Evolutionary conservation across 1,284 basidiomycete species (phyloP).

Genomic region (Malassezia obtusa): DNA sequence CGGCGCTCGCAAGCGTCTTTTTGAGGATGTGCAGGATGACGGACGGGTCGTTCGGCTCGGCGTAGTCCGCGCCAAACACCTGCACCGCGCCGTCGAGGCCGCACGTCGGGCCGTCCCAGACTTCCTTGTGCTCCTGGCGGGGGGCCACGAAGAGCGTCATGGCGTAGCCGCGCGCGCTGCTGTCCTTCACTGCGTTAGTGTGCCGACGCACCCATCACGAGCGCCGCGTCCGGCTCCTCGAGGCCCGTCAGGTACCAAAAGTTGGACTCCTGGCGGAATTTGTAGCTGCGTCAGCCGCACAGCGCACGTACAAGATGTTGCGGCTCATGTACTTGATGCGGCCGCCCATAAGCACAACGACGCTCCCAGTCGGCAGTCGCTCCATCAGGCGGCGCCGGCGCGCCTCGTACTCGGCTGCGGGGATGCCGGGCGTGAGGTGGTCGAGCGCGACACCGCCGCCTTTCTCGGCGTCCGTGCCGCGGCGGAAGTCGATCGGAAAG

Average conservation of each 20-base stretch:
- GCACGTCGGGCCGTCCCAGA: constrained; percentile 79
- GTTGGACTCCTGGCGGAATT: constrained; percentile 64
- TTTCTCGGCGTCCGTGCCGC: constrained; percentile 18
- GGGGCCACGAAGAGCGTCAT: constrained; percentile 73
- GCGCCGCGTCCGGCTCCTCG: constrained; percentile 79
- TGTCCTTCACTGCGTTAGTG: constrained; percentile 3
- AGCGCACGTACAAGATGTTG: constrained; percentile 37
- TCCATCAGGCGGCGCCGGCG: constrained; percentile 67
- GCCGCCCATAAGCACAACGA: constrained; percentile 71
- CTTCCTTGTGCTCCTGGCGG: constrained; percentile 65
- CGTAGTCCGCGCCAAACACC: constrained; percentile 46
- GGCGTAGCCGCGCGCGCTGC: constrained; percentile 61
- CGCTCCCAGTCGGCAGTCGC: constrained; percentile 62
- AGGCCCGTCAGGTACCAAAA: constrained; percentile 58
- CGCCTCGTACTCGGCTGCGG: constrained; percentile 69
- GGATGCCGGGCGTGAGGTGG: constrained; percentile 78
- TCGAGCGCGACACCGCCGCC: constrained; percentile 26
- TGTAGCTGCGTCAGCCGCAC: constrained; percentile 55
- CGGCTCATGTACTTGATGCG: constrained; percentile 68
- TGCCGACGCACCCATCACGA: constrained; percentile 53
- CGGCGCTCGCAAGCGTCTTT: constrained; percentile 22
- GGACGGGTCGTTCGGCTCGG: constrained; percentile 29
- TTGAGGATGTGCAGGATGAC: constrained; percentile 31
- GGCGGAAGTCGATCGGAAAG: constrained; percentile 49
- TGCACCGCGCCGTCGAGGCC: constrained; percentile 33